Evolutionary conservation across 805 yeast species (phyloP), one percentile per base, ranked within the genome.

Genomic region (Torulaspora gathmanii): DNA sequence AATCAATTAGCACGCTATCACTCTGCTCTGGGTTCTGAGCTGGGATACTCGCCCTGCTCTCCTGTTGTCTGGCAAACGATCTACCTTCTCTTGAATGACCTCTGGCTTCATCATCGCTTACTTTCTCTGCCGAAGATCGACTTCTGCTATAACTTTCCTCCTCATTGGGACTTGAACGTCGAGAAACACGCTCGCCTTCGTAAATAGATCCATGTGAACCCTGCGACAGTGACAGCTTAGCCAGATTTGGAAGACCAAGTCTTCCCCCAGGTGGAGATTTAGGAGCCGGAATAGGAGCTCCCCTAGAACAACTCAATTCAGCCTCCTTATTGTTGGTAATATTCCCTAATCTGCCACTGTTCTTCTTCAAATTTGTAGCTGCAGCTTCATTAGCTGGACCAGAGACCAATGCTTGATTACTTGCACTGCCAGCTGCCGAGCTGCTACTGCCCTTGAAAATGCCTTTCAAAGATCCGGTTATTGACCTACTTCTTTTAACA

Each of bases 381-480:
- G 51, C 44, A 7, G 23, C 37, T n/a, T 48, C 51, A 13, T 15
- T 25, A 12, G 37, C 8, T 12, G 33, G n/a, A 6, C 33, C 23
- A 11, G 40, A 25, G 4, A 16, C 34, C 22, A 15, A 16, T 4
- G 17, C 16, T 16, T 30, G 34, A 16, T 28, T 38, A 27, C 41
- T 28, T 12, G 33, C 26, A 34, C 9, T 33, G 26, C n/a, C 16
- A 16, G 6, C 36, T 34, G 33, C 20, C 12, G 20, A 31, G 34
- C 15, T 23, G 23, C 30, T 23, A 10, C 40, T 40, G 15, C 30
- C 37, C 16, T 48, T 53, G 42, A 59, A 59, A 13, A 59, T 44
- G 20, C 53, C 57, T 36, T 56, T 57, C n/a, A 59, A 42, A 5
- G 64, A 57, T 40, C 53, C 56, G 13, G 64, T 52, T n/a, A 59